Conservation (phyloP, 306 rosid genomes). For the Pyrus bretschneideri region DNA sequence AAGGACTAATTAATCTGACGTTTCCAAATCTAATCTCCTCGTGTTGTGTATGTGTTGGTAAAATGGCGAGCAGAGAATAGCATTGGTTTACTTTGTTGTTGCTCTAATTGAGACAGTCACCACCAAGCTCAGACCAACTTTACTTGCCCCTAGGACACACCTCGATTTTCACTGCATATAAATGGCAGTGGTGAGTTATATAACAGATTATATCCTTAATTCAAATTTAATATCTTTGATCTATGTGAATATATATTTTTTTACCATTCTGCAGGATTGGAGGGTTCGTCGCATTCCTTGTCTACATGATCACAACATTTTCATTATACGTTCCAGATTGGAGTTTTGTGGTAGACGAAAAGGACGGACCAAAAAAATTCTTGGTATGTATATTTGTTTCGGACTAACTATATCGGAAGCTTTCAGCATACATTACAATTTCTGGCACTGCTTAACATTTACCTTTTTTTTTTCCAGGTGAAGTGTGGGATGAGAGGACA, state of each 20-base stretch:
- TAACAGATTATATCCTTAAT: background rate
- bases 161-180: slow-evolving; percentile 64
- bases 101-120: slow-evolving; percentile 72
- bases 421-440: background rate
- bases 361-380: slow-evolving; percentile 21
- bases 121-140: slow-evolving; percentile 57
- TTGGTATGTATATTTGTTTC: slow-evolving; percentile 28
- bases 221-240: background rate
- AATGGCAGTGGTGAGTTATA: slow-evolving; percentile 69
- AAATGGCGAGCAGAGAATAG: slow-evolving; percentile 62
- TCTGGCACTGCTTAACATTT: background rate
- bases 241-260: background rate
- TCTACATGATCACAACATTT: slow-evolving; percentile 69
- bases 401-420: background rate
- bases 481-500: slow-evolving; percentile 85
- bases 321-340: slow-evolving; percentile 75
- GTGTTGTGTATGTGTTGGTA: background rate
- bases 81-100: slow-evolving; percentile 69
- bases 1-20: background rate
- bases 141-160: slow-evolving; percentile 32
- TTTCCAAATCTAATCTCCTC: background rate
- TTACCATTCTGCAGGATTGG: slow-evolving; percentile 49
- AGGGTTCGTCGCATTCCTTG: slow-evolving; percentile 55
- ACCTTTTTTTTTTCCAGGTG: slow-evolving; percentile 34
- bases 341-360: slow-evolving; percentile 41